Base-by-base conservation (phyloP, 768 basidiomycete genomes). In the Nevesoporus exiguus region DNA sequence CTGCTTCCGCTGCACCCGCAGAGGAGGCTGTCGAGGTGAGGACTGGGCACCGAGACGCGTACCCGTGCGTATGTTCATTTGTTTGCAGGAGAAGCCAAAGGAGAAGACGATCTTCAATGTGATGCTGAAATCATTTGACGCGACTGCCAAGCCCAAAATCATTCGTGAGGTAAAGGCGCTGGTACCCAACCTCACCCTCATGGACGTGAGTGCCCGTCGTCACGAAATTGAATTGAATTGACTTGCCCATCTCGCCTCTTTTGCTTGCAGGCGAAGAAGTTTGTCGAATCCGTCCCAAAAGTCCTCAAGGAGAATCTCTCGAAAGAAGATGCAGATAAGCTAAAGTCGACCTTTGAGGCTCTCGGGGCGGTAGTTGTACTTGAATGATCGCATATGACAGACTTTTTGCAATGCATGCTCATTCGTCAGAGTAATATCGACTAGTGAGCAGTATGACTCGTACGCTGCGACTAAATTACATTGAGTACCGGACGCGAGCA, bases 41-140 rank as follows among this genome's bases (percentile, higher is more conserved):
- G 71, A 27, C 30, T 29, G 3, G 2, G 14, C 4, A 8, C 3
- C 6, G n/a, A n/a, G 7, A 15, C 36, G 1, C 9, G 25, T 5
- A n/a, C 17, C 4, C 22, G 33, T 19, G 8, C 40, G 21, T 19
- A 13, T 9, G 41, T 43, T 53, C 19, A 48, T 34, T 6, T 15
- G 3, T 47, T 30, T 22, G 6, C 58, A 93, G 86, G 93, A 93
- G 72, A 97, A 95, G 67, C 94, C 94, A 46, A 98, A 97, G 76
- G 97, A 98, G 77, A 98, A 98, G 85, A 97, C 94, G 17, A 80
- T 95, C 31, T 99, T 99, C 76, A 95, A 86, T 63, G 89, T 98
- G 67, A 93, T 85, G 73, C 81, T 99, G 39, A 93, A 96, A 68
- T 93, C 93, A 44, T 97, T 98, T 66, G 95, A 97, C 57, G 84